Evolutionary conservation across 2,329 filamentous ascomycete species (phyloP).

Genomic region (Onygena corvina): DNA sequence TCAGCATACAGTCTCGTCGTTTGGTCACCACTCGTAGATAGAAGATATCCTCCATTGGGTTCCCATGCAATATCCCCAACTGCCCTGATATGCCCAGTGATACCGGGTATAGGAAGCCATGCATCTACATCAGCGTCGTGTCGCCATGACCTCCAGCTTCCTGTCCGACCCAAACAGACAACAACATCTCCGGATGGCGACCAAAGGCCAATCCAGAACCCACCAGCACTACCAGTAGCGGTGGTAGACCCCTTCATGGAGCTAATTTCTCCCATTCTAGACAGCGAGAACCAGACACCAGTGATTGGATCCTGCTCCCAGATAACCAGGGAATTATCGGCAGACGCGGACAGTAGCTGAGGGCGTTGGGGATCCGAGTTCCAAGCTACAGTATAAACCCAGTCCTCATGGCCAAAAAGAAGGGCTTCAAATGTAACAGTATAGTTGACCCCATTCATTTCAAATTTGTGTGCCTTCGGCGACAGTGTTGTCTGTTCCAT

Average conservation of each 20-base stretch:
- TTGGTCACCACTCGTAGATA: constrained; percentile 85
- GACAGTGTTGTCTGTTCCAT: constrained; percentile 56
- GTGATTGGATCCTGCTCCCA: constrained; percentile 78
- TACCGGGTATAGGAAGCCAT: constrained; percentile 66
- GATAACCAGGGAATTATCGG: constrained; percentile 86
- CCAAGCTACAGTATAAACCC: constrained; percentile 89
- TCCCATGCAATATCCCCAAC: constrained; percentile 80
- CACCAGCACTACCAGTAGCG: constrained; percentile 87
- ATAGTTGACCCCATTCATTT: constrained; percentile 50
- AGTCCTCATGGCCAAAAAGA: constrained; percentile 90
- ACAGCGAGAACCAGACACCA: constrained; percentile 80
- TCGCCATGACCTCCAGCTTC: constrained; percentile 83
- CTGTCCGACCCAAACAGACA: constrained; percentile 75
- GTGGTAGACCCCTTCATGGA: constrained; percentile 91
- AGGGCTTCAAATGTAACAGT: constrained; percentile 87
- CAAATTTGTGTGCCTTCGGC: constrained; percentile 77
- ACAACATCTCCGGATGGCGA: constrained; percentile 63
- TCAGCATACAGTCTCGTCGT: constrained; percentile 76
- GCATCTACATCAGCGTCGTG: constrained; percentile 48
- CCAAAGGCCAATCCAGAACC: constrained; percentile 95
- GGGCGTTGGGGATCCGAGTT: constrained; percentile 44
- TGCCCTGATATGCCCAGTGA: constrained; percentile 72
- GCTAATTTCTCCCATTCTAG: constrained; percentile 84
- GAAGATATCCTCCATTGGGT: constrained; percentile 64
- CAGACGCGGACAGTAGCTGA: constrained; percentile 76